These are phyloP conservation scores for Mortierella sp. DNA, from an alignment of 371 early-diverging fungal genomes.

Conservation along the genomic window DNA sequence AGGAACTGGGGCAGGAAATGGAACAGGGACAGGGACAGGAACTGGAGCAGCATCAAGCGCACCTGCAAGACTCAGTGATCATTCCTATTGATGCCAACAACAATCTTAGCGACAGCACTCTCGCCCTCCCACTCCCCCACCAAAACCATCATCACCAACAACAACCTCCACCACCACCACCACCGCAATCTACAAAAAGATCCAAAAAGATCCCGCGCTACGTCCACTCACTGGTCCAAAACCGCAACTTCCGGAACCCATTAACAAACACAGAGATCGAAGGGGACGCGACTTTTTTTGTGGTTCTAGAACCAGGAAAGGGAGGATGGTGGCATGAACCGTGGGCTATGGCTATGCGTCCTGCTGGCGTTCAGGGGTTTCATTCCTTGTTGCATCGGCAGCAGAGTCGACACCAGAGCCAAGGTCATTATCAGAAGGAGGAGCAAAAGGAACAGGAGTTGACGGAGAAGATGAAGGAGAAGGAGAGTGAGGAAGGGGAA, in stretches of 20 bases:
- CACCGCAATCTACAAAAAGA: not conserved
- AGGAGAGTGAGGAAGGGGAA: not conserved
- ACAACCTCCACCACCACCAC: not conserved
- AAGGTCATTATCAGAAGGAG: not conserved
- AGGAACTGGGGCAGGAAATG: not conserved
- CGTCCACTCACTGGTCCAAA: constrained; percentile 45
- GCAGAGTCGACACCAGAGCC: constrained; percentile 8
- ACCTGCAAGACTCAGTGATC: not conserved
- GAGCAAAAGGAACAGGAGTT: not conserved
- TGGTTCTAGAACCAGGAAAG: constrained; percentile 36
- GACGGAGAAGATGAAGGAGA: not conserved
- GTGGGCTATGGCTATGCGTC: constrained; percentile 33
- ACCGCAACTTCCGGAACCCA: constrained; percentile 39
- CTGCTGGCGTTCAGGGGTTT: constrained; percentile 3
- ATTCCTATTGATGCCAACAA: constrained; percentile 10
- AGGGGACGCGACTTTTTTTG: constrained; percentile 50
- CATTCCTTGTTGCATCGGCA: not conserved
- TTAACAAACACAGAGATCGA: constrained; percentile 52
- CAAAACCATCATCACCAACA: not conserved
- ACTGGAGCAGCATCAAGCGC: not conserved
- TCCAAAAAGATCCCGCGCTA: constrained; percentile 19
- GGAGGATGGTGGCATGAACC: constrained; percentile 59
- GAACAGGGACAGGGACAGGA: not conserved
- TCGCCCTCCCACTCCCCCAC: not conserved
- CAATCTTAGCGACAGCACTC: not conserved